These are phyloP conservation scores for Daldinia bambusicola DNA, from an alignment of 495 filamentous ascomycete genomes.

Conservation along the genomic window DNA sequence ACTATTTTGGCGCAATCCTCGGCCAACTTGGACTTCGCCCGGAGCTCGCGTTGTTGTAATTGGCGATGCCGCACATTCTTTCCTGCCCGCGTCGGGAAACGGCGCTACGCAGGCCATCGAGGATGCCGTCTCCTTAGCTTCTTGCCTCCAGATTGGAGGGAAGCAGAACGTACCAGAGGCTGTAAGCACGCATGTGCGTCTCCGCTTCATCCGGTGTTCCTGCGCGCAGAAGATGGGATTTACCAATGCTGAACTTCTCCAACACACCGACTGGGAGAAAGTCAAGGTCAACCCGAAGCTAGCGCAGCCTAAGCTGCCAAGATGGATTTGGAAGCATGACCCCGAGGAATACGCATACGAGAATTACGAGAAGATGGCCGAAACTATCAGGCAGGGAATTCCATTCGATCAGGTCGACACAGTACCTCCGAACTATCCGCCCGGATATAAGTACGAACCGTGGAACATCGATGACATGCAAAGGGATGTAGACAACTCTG, in stretches of 20 bases:
- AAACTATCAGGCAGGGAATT: constrained; percentile 52
- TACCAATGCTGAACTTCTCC: constrained; percentile 64
- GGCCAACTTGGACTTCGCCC: constrained; percentile 70
- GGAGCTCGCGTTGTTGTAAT: constrained; percentile 68
- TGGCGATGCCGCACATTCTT: constrained; percentile 76
- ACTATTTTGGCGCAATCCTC: constrained; percentile 72
- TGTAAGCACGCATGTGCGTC: constrained; percentile 60
- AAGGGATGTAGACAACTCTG: constrained; percentile 51
- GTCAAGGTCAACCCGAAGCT: constrained; percentile 63
- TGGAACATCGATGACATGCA: constrained; percentile 60
- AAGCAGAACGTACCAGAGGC: constrained; percentile 52
- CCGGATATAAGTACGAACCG: constrained; percentile 57
- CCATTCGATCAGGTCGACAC: constrained; percentile 53
- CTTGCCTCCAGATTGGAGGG: constrained; percentile 67
- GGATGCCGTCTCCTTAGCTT: constrained; percentile 71
- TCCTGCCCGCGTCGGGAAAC: constrained; percentile 72
- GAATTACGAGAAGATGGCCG: constrained; percentile 59
- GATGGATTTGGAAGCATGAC: constrained; percentile 67
- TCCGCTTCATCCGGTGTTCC: constrained; percentile 65
- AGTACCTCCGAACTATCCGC: constrained; percentile 56
- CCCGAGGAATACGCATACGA: constrained; percentile 66
- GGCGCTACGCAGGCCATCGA: constrained; percentile 78
- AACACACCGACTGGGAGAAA: constrained; percentile 68
- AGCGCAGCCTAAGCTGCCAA: constrained; percentile 61
- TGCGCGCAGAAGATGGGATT: constrained; percentile 67